Evolutionary conservation across 2,329 filamentous ascomycete genomes (phyloP), one percentile per base, ranked within the genome.

Genomic region (Pestalotiopsis sp.): DNA sequence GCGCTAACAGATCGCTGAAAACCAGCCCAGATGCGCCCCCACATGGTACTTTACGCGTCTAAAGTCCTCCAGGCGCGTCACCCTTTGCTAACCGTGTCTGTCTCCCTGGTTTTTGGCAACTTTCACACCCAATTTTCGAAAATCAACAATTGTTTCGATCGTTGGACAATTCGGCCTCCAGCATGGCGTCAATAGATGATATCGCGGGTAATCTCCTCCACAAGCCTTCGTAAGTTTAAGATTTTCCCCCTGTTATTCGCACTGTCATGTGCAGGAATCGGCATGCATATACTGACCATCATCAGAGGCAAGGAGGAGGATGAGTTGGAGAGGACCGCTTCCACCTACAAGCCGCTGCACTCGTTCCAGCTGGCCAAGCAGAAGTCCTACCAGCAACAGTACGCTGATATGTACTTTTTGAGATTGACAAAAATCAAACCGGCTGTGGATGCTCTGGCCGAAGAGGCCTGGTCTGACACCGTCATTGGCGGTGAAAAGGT

Each of bases 321-420:
- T 39, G 75, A 79, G 14, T 80, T 87, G 25, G 82, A 88, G 63
- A 90, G 91, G 68, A 83, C 80, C 61, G 73, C 84, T 58, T 86
- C 86, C 9, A 77, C 78, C 67, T 98, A 98, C 84, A 91, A 89
- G 68, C 90, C 95, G 0, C 86, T 97, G 36, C 83, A 90, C 67
- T 92, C 91, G 7, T 98, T 94, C 80, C 83, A 84, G 63, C 88
- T 98, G 11, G 87, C 92, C 27, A 91, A 87, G 75, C 83, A 87
- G 69, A 87, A 87, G 70, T 92, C 94, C 67, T 99, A 98, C 80
- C 87, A 95, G 79, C 96, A 98, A 80, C 96, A 99, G 82, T 99
- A 93, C 87, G 93, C 92, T 71, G 96, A 99, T 81, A 95, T 98
- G 89, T 99, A 99, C 86, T 99, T 98, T 78, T 80, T 98, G 74